These are phyloP conservation scores for Ogataea populi-albae DNA, from an alignment of 805 yeast species.

Conservation along the genomic window DNA sequence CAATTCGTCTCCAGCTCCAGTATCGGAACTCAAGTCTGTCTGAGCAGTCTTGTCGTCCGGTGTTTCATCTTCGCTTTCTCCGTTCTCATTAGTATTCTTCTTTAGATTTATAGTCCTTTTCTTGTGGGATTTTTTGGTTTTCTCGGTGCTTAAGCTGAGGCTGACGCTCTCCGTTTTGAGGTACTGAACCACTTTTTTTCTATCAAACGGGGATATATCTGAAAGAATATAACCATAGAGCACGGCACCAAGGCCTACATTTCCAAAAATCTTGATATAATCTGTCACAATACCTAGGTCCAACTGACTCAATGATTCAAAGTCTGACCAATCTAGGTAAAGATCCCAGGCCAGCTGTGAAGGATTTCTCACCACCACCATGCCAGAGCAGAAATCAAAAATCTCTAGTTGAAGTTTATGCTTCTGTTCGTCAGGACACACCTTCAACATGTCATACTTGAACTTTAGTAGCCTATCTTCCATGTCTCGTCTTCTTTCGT, in stretches of 20 bases:
- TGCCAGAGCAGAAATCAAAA: conserved; percentile 59
- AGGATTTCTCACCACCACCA: conserved; percentile 64
- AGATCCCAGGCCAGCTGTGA: conserved; percentile 69
- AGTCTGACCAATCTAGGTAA: conserved; percentile 72
- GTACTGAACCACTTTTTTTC: conserved; percentile 25
- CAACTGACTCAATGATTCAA: conserved; percentile 44
- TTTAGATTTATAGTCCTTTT: conserved; percentile 8
- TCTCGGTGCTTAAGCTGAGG: conserved; percentile 7
- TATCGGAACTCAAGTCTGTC: conserved; percentile 5
- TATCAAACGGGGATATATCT: conserved; percentile 62
- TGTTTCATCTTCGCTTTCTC: conserved; percentile 23
- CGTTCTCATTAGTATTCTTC: conserved; percentile 8
- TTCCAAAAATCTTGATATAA: conserved; percentile 55
- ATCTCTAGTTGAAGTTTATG: conserved; percentile 40
- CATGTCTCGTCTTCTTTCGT: conserved; percentile 48
- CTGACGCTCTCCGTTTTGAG: conserved; percentile 15
- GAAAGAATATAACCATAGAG: conserved; percentile 64
- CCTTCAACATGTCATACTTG: conserved; percentile 50
- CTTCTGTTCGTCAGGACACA: conserved; percentile 48
- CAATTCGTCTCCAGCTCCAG: conserved; percentile 4
- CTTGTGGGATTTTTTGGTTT: conserved; percentile 16
- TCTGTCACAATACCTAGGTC: conserved; percentile 45
- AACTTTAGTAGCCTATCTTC: conserved; percentile 64
- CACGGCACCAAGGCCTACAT: conserved; percentile 55
- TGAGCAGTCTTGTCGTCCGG: conserved; percentile 18